These are phyloP conservation scores for Pythium folliculosum DNA, from an alignment of 352 stramenopile genomes.

Conservation along the genomic window DNA sequence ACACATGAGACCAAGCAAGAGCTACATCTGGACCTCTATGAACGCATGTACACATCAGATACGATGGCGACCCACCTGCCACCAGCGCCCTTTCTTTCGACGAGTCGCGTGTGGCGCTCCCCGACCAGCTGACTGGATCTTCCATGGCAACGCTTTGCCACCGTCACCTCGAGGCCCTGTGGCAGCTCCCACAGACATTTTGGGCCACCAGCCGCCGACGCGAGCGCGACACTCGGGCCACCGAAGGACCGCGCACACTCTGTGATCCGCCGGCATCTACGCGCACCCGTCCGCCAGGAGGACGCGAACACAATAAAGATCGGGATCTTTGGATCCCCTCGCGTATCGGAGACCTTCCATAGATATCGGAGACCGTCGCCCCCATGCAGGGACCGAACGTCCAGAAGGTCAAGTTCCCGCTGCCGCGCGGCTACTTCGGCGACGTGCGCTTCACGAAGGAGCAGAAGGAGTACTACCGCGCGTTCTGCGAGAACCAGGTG, in stretches of 20 bases:
- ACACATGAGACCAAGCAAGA: neutral
- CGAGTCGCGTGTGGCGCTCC: neutral
- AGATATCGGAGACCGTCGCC: constrained; percentile 6
- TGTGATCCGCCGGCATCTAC: neutral
- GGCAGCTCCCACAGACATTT: neutral
- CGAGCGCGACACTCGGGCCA: neutral
- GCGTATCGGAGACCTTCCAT: neutral
- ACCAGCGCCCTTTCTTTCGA: neutral
- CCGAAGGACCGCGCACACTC: neutral
- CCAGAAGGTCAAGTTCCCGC: constrained; percentile 29
- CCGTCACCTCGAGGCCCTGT: neutral
- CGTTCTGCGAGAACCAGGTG: constrained; percentile 37
- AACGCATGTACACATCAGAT: neutral
- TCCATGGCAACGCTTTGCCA: neutral
- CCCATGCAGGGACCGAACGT: neutral
- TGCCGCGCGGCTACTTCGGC: constrained; percentile 28
- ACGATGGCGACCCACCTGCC: neutral
- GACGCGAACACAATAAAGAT: neutral
- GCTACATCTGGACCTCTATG: neutral
- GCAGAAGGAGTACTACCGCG: constrained; percentile 36
- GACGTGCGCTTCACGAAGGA: constrained; percentile 20
- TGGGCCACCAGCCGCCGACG: neutral
- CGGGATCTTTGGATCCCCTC: too few relatives aligned
- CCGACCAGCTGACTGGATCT: neutral
- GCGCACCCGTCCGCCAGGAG: neutral